These are phyloP conservation scores for Candida saitoana DNA, from an alignment of 805 yeast genomes.

Conservation along the genomic window DNA sequence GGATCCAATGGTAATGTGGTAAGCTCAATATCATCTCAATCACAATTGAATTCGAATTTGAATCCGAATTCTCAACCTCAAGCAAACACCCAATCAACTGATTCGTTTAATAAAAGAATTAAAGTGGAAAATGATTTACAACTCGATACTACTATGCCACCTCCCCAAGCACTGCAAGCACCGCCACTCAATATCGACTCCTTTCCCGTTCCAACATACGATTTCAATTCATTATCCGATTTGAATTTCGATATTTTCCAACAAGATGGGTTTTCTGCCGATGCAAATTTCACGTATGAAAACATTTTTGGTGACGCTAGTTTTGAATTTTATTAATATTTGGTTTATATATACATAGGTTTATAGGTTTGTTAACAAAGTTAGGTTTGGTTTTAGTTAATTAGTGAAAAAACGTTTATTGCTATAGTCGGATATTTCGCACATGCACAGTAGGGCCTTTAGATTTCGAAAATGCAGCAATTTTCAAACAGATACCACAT, in stretches of 20 bases:
- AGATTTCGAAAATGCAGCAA: background rate
- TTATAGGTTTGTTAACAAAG: background rate
- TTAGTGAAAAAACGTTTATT: too few species aligned
- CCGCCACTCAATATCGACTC: slow-evolving; percentile 1
- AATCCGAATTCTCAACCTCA: background rate
- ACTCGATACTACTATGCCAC: background rate
- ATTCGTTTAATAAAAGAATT: background rate
- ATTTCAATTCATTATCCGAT: slow-evolving; percentile 5
- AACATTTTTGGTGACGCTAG: background rate
- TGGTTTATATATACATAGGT: background rate
- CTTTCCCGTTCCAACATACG: slow-evolving; percentile 1
- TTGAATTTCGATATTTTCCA: slow-evolving; percentile 4
- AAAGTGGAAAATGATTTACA: background rate
- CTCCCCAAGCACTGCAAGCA: background rate
- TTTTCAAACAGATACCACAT: background rate
- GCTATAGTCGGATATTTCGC: too few species aligned
- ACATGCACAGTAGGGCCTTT: background rate
- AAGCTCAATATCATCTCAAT: background rate
- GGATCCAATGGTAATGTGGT: background rate
- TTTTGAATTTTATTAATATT: background rate
- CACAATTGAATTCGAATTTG: background rate
- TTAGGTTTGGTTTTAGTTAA: too few species aligned
- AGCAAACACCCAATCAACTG: background rate
- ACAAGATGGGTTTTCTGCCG: slow-evolving; percentile 1
- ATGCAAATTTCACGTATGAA: background rate